Conservation (phyloP, 495 filamentous ascomycete species). For the Usnea hakonensis region DNA sequence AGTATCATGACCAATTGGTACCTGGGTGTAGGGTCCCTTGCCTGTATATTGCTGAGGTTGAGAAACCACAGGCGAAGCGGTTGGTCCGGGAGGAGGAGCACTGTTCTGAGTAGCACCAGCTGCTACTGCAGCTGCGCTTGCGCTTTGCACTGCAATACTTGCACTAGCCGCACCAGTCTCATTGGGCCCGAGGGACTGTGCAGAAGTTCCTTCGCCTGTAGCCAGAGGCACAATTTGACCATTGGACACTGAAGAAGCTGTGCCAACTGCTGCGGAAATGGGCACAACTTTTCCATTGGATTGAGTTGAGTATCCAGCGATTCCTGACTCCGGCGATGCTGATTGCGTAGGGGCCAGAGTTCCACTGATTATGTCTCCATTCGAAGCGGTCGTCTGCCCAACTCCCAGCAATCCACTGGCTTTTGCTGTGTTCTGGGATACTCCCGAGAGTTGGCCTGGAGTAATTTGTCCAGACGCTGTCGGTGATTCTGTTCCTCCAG, state of each 20-base stretch:
- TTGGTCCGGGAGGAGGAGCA: neutral
- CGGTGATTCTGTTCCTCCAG: neutral
- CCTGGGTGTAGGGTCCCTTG: constrained; percentile 20
- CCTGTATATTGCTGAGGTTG: neutral
- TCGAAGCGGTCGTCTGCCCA: neutral
- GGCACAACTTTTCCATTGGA: neutral
- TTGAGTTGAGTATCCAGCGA: neutral
- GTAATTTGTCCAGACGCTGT: neutral
- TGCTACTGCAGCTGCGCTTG: neutral
- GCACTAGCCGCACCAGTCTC: constrained; percentile 2
- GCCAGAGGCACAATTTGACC: constrained; percentile 24
- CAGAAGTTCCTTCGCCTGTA: neutral
- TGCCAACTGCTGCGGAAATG: neutral
- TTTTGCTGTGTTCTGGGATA: neutral
- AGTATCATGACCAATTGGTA: constrained; percentile 21
- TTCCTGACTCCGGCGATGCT: neutral
- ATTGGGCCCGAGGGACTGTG: neutral
- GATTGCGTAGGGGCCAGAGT: neutral
- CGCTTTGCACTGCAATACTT: neutral
- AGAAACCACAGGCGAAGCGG: neutral
- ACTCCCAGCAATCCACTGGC: neutral
- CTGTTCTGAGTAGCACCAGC: constrained; percentile 1
- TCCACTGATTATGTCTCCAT: neutral
- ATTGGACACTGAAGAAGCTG: constrained; percentile 19
- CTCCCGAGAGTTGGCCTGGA: neutral